Percentiles rank a stretch among this genome's conserved stretches.
Evolutionary conservation across 2,329 filamentous ascomycete genomes (phyloP).

Genomic region (Boeremia exigua): DNA sequence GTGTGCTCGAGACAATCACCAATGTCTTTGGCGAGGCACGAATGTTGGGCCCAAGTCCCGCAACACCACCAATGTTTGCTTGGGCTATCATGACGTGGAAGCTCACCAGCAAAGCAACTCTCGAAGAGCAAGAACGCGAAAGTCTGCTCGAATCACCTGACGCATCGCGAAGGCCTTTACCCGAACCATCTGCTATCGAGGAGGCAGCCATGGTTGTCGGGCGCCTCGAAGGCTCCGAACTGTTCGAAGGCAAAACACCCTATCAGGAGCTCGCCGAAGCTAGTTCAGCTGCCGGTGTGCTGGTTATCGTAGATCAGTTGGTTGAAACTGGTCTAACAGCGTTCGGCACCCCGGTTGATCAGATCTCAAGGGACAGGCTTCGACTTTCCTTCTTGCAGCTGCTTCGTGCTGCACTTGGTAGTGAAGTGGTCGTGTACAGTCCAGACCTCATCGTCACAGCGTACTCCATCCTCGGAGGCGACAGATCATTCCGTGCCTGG

Average conservation of each 20-base stretch:
- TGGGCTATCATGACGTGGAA: slow-evolving; percentile 72
- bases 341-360: slow-evolving; percentile 58
- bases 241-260: slow-evolving; percentile 35
- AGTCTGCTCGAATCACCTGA: slow-evolving; percentile 30
- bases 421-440: slow-evolving; percentile 70
- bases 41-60: slow-evolving; percentile 61
- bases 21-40: slow-evolving; percentile 69
- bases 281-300: slow-evolving; percentile 32
- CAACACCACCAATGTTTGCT: slow-evolving; percentile 76
- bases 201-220: slow-evolving; percentile 34
- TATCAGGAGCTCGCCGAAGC: slow-evolving; percentile 35
- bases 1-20: slow-evolving; percentile 75
- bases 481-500: slow-evolving; percentile 49
- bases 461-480: slow-evolving; percentile 66
- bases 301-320: slow-evolving; percentile 35
- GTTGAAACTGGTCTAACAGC: slow-evolving; percentile 35
- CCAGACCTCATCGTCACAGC: slow-evolving; percentile 72
- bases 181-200: slow-evolving; percentile 32
- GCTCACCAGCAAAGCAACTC: slow-evolving; percentile 27
- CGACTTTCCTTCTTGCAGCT: slow-evolving; percentile 72
- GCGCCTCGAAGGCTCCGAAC: slow-evolving; percentile 30
- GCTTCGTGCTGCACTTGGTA: slow-evolving; percentile 68
- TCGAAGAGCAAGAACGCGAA: slow-evolving; percentile 39
- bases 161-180: slow-evolving; percentile 18
- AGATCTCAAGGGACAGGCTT: slow-evolving; percentile 66